Base-by-base conservation (phyloP, 495 filamentous ascomycete species). In the Penicillium longicatenatum region DNA sequence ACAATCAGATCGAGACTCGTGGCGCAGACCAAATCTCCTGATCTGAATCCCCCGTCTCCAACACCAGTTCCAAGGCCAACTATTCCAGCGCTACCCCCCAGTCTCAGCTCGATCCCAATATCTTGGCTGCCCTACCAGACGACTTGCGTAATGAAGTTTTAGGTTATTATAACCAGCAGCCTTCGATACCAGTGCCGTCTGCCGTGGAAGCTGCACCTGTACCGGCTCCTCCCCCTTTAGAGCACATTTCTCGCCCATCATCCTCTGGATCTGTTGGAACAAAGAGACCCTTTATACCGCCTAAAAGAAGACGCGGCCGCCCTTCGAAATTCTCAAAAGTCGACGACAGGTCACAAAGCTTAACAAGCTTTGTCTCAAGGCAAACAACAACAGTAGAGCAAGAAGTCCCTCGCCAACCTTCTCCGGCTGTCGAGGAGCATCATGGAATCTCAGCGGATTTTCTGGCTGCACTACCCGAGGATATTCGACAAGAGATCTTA, bases 71-170 rank as follows among this genome's bases (percentile, higher is more conserved):
- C 37, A 45, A 52, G 42, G 17, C 26, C 66, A 1, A 49, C 46
- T 8, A 22, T 57, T 7, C 50, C 68, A 17, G 55, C 67, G 17
- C 60, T 82, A 33, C 79, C 20, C 75, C 76, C 19, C 78, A 79
- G 42, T 82, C 86, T 60, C 85, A 91, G 59, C 68, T 92, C 21
- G 90, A 93, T 63, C 85, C 82, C 3, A 87, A 91, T 44, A 84
- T 85, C 7, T 84, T 96, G 51, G 80, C 86, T 31, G 89, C 89
- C 1, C 77, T 97, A 6, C 92, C 92, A 1, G 86, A 88, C 42
- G 90, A 94, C 57, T 83, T 97, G 60, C 87, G 91, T 56, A 83
- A 86, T 21, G 92, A 97, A 67, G 76, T 96, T 9, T 73, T 93
- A 8, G 83, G 81, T 6, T 87, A 86, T 49, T 94, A 96, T 67